phyloP scores from a whole-genome alignment of 2,329 filamentous ascomycete species.

The Metarhizium humberi region DNA sequence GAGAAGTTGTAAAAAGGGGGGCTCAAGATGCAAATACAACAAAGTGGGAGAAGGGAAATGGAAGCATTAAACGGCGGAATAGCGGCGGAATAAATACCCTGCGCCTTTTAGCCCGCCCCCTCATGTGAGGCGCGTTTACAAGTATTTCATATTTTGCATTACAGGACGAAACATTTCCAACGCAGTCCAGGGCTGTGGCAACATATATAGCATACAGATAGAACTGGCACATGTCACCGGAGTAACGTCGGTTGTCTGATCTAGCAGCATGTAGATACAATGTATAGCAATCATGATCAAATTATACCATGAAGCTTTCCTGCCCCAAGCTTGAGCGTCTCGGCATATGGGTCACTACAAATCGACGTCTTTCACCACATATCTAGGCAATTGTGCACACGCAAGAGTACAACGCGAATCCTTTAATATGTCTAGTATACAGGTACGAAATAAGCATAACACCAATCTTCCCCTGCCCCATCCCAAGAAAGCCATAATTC shows the following conservation, averaged over 20 bases:
- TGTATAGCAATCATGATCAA: neutral
- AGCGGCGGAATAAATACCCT: neutral
- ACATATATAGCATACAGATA: neutral
- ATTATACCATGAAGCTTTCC: neutral
- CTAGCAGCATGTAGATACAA: slow-evolving; percentile 1
- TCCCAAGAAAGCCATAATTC: neutral
- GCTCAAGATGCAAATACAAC: neutral
- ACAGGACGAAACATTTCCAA: no score
- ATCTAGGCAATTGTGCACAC: no score
- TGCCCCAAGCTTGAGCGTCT: no score
- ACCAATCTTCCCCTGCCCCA: neutral
- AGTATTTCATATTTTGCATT: neutral
- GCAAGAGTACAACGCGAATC: neutral
- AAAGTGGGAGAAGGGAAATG: neutral
- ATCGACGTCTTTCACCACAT: no score
- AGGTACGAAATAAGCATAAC: neutral
- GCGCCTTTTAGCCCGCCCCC: neutral
- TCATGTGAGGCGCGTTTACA: neutral
- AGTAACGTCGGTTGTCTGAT: neutral
- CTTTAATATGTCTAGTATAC: neutral
- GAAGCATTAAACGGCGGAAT: neutral
- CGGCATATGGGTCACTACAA: no score
- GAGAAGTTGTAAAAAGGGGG: slow-evolving; percentile 53
- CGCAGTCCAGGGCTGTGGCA: neutral
- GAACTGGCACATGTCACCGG: neutral